Evolutionary conservation across 2,329 filamentous ascomycete species (phyloP).

Genomic region (Epicoccum nigrum): DNA sequence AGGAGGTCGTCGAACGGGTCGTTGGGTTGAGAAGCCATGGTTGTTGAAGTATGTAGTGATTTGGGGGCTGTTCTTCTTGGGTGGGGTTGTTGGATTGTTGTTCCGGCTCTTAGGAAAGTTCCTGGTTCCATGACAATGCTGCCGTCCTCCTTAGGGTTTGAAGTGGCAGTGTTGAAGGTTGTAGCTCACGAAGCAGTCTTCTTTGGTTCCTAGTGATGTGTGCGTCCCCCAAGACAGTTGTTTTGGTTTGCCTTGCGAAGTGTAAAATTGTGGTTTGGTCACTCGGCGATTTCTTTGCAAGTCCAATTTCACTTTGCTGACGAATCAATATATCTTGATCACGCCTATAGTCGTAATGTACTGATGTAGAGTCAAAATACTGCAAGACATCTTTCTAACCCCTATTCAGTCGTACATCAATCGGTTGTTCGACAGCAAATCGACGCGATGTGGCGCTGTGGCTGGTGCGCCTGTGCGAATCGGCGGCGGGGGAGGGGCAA

Average conservation of each 20-base stretch:
- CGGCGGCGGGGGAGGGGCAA: slow-evolving; percentile 35
- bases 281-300: not conserved
- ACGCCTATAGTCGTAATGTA: not conserved
- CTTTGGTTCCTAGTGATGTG: too few species aligned
- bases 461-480: slow-evolving; percentile 13
- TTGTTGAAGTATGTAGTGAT: not conserved
- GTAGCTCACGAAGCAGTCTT: too few species aligned
- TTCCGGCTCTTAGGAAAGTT: too few species aligned
- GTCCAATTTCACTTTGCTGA: slow-evolving; percentile 10
- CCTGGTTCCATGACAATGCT: too few species aligned
- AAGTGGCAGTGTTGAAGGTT: too few species aligned
- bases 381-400: too few species aligned
- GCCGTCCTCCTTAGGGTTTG: too few species aligned
- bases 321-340: slow-evolving; percentile 2
- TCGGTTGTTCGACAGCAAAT: not conserved
- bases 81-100: not conserved
- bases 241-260: not conserved
- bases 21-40: slow-evolving; percentile 13
- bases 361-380: too few species aligned
- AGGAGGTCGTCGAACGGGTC: slow-evolving; percentile 64
- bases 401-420: too few species aligned
- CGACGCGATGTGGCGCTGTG: slow-evolving; percentile 19
- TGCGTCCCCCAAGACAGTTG: too few species aligned
- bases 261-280: not conserved
- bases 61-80: not conserved